phyloP scores from a whole-genome alignment of 202 grass and related monocot species.

The Schoenoplectus triqueter region DNA sequence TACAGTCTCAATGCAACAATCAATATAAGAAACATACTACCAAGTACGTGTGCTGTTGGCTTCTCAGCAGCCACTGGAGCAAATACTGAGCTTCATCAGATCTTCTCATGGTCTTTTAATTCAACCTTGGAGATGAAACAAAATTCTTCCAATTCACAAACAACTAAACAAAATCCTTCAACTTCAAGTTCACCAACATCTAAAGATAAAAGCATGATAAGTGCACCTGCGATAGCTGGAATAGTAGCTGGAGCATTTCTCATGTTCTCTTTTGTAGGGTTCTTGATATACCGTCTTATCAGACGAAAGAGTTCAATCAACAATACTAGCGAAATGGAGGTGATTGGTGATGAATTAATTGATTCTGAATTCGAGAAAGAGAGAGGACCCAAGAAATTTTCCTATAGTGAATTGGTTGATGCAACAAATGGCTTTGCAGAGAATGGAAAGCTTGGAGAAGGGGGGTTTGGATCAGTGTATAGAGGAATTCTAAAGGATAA shows the following conservation, averaged over 20 bases:
- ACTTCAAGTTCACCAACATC: background rate
- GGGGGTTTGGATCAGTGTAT: no score
- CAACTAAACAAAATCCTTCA: no score
- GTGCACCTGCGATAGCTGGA: slow-evolving; percentile 34
- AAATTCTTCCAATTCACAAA: background rate
- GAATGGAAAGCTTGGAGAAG: no score
- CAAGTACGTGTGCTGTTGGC: no score
- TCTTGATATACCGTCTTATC: background rate
- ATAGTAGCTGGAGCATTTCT: slow-evolving; percentile 29
- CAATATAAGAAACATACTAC: slow-evolving; percentile 4
- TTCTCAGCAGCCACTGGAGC: no score
- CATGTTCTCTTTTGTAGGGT: slow-evolving; percentile 43
- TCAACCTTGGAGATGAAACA: slow-evolving; percentile 45
- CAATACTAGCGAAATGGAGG: slow-evolving; percentile 42
- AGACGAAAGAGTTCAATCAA: slow-evolving; percentile 42
- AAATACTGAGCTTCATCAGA: slow-evolving; percentile 48
- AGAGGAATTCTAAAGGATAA: no score
- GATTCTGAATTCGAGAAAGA: slow-evolving; percentile 53
- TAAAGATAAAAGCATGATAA: slow-evolving; percentile 24
- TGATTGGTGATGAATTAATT: slow-evolving; percentile 47
- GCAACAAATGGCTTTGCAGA: no score
- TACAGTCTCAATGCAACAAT: slow-evolving; percentile 46
- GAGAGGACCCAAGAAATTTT: no score
- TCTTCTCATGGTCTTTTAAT: slow-evolving; percentile 74
- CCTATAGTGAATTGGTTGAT: no score